Base-by-base conservation (phyloP, 441 rosid genomes). In the Mallotus japonicus region DNA sequence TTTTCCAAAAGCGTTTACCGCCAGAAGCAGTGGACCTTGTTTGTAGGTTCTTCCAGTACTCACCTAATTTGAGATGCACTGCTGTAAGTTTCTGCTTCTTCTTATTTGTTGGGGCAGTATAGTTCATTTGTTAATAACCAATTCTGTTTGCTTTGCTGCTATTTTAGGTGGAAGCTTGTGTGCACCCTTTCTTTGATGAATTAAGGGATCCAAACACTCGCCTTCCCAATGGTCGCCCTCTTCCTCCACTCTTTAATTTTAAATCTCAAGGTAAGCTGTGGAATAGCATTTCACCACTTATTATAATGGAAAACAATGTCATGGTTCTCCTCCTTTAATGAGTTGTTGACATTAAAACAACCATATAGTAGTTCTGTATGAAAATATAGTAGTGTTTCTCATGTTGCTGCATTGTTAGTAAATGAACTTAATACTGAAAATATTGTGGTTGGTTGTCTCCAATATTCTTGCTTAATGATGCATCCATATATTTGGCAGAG, bases 1-100 rank as follows among this genome's bases (percentile, higher is more conserved):
- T 95, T 56, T 92, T 95, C 81, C 98, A 92, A 78, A 95, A 95
- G 83, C 91, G 95, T 62, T 82, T 95, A 66, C 97, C 98, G 32
- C 97, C 98, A 15, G 99, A 95, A 81, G 99, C 97, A 15, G 98
- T 95, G 69, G 99, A 95, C 78, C 97, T 95, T 56, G 94, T 95
- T 55, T 95, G 97, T 77, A 83, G 99, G 81, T 90, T 95, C 80
- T 92, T 95, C 78, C 99, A 95, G 76, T 93, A 95, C 80, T 95
- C 99, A 60, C 99, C 99, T n/a, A 89, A 95, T 83, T 78, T 95
- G 83, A 87, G 98, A 76, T 93, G 97, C 86, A 95, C 98, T 61
- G 97, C 99, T 78, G 99, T 95, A 87, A 91, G 97, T 79, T 73
- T 19, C 15, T 60, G 62, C 14, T 61, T 49, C 15, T 47, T 14